phyloP scores from a whole-genome alignment of 768 basidiomycete species.

The Russula olivacea region DNA sequence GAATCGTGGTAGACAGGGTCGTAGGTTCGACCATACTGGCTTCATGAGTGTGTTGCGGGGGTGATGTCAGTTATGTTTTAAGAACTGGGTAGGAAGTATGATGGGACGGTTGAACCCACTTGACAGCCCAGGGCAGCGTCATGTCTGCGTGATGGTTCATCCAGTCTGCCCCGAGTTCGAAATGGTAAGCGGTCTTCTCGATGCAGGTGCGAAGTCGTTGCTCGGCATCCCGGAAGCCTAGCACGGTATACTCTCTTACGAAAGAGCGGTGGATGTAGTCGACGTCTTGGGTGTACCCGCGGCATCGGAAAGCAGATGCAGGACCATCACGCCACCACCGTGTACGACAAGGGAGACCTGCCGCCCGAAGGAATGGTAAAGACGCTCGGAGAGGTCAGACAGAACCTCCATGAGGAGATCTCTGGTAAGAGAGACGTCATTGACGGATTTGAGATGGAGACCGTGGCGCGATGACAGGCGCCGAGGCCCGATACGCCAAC shows the following conservation, averaged over 20 bases:
- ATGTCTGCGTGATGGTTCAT: slow-evolving; percentile 74
- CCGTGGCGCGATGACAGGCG: too few relatives aligned
- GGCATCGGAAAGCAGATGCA: slow-evolving; percentile 44
- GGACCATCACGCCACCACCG: slow-evolving; percentile 70
- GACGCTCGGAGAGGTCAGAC: slow-evolving; percentile 45
- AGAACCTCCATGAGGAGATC: background rate
- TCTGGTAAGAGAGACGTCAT: slow-evolving; percentile 12
- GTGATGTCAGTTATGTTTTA: background rate
- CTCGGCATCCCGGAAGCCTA: slow-evolving; percentile 48
- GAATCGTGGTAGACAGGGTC: slow-evolving; percentile 56
- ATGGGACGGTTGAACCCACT: slow-evolving; percentile 39
- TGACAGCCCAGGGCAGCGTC: slow-evolving; percentile 57
- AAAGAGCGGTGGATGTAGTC: slow-evolving; percentile 64
- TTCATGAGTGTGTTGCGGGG: slow-evolving; percentile 2
- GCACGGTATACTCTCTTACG: slow-evolving; percentile 44
- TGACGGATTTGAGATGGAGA: slow-evolving; percentile 4
- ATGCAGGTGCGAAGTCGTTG: slow-evolving; percentile 54
- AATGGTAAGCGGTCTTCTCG: slow-evolving; percentile 46
- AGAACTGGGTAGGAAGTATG: too few relatives aligned
- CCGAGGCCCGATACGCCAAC: too few relatives aligned
- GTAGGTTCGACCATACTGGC: slow-evolving; percentile 31
- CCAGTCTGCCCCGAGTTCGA: slow-evolving; percentile 56
- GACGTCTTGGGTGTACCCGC: slow-evolving; percentile 58
- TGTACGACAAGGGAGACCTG: slow-evolving; percentile 60
- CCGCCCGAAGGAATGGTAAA: slow-evolving; percentile 41